Conservation (phyloP, 495 filamentous ascomycete species). For the Penicillium herquei region DNA sequence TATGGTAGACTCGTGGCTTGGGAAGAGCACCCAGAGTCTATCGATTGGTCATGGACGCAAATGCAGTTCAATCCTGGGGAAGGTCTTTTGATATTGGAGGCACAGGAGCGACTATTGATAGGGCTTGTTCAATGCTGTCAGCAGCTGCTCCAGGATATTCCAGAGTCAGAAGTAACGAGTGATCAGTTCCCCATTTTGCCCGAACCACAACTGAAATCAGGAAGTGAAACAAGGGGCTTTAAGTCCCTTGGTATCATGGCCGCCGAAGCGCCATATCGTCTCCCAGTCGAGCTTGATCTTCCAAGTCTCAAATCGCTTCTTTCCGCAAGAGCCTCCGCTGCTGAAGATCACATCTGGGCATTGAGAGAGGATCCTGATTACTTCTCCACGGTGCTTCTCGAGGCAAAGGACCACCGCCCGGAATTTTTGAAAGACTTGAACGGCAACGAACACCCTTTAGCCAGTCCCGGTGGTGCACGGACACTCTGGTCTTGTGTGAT, state of each 20-base stretch:
- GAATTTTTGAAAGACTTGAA: neutral
- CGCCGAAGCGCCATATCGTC: neutral
- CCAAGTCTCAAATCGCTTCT: constrained; percentile 23
- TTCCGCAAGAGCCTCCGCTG: constrained; percentile 29
- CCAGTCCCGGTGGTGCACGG: neutral
- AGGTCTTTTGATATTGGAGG: constrained; percentile 48
- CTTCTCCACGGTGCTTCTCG: constrained; percentile 35
- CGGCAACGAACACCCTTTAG: neutral
- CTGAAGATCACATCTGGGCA: constrained; percentile 51
- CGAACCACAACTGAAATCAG: neutral
- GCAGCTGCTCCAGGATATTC: neutral
- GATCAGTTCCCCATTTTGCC: neutral
- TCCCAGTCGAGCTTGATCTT: neutral
- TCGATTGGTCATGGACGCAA: neutral
- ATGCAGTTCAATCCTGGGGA: constrained; percentile 37
- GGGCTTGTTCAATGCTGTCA: constrained; percentile 44
- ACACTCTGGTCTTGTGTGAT: neutral
- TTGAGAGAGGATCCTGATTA: constrained; percentile 56
- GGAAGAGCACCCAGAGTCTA: neutral
- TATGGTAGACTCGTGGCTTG: neutral
- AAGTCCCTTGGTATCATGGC: neutral
- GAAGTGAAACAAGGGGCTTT: neutral
- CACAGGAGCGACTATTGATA: constrained; percentile 38
- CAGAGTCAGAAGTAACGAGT: neutral
- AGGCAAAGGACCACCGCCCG: neutral